phyloP scores from a whole-genome alignment of 805 yeast species.

The Metschnikowia shivogae region DNA sequence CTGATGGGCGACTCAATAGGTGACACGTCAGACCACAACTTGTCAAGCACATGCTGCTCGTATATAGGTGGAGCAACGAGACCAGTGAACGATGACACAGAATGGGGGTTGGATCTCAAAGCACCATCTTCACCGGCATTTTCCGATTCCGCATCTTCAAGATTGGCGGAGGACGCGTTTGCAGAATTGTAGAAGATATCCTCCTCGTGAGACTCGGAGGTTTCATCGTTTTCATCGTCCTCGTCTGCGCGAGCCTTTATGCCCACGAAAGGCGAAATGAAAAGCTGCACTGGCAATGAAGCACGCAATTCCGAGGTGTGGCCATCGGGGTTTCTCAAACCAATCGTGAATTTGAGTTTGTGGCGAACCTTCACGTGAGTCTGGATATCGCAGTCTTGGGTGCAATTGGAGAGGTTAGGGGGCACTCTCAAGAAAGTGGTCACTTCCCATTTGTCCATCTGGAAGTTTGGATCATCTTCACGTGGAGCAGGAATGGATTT shows the following conservation, averaged over 20 bases:
- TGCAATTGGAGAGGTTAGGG: constrained; percentile 63
- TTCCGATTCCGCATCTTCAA: constrained; percentile 10
- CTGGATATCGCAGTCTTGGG: constrained; percentile 81
- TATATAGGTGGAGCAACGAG: constrained; percentile 83
- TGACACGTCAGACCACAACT: constrained; percentile 65
- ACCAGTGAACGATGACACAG: constrained; percentile 33
- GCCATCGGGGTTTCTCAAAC: constrained; percentile 82
- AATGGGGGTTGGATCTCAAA: constrained; percentile 24
- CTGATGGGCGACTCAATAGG: constrained; percentile 44
- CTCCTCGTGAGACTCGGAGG: constrained; percentile 20
- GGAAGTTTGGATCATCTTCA: constrained; percentile 40
- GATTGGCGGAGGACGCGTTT: constrained; percentile 7
- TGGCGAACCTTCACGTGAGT: constrained; percentile 79
- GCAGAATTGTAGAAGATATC: constrained; percentile 26
- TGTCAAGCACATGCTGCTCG: constrained; percentile 75
- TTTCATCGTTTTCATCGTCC: constrained; percentile 13
- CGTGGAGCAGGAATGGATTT: constrained; percentile 42
- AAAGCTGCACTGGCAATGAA: constrained; percentile 73
- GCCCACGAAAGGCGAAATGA: constrained; percentile 78
- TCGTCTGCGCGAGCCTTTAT: constrained; percentile 47
- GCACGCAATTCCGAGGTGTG: constrained; percentile 91
- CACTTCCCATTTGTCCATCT: constrained; percentile 68
- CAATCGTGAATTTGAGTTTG: constrained; percentile 76
- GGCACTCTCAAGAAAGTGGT: constrained; percentile 62
- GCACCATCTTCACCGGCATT: constrained; percentile 6